Base-by-base conservation (phyloP, 805 yeast genomes). In the Pichia thaimueangensis region DNA sequence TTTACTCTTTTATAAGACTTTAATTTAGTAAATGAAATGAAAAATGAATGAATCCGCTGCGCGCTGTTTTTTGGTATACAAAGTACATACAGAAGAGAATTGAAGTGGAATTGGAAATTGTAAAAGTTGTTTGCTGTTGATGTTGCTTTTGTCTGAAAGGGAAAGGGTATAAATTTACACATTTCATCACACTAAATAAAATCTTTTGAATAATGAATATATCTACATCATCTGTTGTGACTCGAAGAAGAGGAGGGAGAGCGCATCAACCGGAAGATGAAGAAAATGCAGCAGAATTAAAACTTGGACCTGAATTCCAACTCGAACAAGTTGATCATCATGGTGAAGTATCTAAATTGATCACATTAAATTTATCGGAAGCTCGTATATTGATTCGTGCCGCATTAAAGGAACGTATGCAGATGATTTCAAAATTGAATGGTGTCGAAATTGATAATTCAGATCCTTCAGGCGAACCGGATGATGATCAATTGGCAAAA, bases 301-400 rank as follows among this genome's bases (percentile, higher is more conserved):
- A 84, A 57, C 74, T 93, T 43, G 98, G 98, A 9, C 91, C 95
- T 22, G 98, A 93, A 65, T 93, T 93, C 58, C 89, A 82, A 54
- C 64, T 83, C 40, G 76, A 74, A 27, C 97, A 89, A 60, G 65
- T 81, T 29, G 82, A 86, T 49, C 89, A 89, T 60, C 80, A 80
- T 40, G 96, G 96, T 16, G 77, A 78, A 45, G 77, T 74, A 43
- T 82, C 79, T 45, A 85, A 81, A 48, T 71, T 93, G 45, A 83
- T 86, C 48, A 86, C 97, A 1, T 70, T 93, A 52, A 91, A 89
- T 62, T 67, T 89, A 37, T 82, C 94, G 22, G 97, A 93, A 58
- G 89, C 97, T 1, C 71, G 97, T 49, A 73, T 93, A 43, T 70
- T 93, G 54, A 86, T 93, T 49, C 81, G 95, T 63, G 93, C 91